These are phyloP conservation scores for Aspergillus intermedius DNA, from an alignment of 2,329 filamentous ascomycete species.

Conservation along the genomic window DNA sequence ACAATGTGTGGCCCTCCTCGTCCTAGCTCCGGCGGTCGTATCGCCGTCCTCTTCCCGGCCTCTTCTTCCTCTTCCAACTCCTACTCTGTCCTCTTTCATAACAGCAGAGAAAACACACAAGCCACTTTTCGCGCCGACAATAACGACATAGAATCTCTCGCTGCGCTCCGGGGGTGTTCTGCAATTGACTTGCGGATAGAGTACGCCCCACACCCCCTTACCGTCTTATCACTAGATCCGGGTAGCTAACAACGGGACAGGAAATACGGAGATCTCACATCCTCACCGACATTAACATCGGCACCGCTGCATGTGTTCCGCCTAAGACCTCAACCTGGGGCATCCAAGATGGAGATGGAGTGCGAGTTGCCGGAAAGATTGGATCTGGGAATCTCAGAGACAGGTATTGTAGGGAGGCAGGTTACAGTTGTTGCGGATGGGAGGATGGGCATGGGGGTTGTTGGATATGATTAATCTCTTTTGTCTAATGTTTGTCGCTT, in stretches of 20 bases:
- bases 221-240: too few relatives aligned
- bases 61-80: constrained; percentile 10
- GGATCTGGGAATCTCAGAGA: constrained; percentile 29
- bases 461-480: constrained; percentile 26
- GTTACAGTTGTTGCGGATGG: constrained; percentile 22
- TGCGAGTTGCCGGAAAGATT: constrained; percentile 23
- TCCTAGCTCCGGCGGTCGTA: constrained; percentile 37
- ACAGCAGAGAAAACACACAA: constrained; percentile 6
- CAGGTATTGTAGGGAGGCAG: constrained; percentile 28
- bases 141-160: constrained; percentile 10
- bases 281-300: neutral
- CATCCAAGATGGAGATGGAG: constrained; percentile 12
- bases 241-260: constrained; percentile 6
- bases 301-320: constrained; percentile 23
- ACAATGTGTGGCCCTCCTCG: constrained; percentile 49
- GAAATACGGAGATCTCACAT: constrained; percentile 22
- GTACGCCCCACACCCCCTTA: constrained; percentile 13
- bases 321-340: constrained; percentile 7
- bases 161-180: constrained; percentile 11
- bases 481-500: neutral
- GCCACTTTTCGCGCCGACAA: constrained; percentile 25
- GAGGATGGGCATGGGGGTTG: constrained; percentile 24
- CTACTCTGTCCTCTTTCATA: constrained; percentile 29
- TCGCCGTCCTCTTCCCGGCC: constrained; percentile 28
- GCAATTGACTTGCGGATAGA: constrained; percentile 28